A percentile compares a stretch with the other conserved stretches of the same genome.
Conservation (phyloP, 2,329 filamentous ascomycete genomes). For the Monascus ruber region DNA sequence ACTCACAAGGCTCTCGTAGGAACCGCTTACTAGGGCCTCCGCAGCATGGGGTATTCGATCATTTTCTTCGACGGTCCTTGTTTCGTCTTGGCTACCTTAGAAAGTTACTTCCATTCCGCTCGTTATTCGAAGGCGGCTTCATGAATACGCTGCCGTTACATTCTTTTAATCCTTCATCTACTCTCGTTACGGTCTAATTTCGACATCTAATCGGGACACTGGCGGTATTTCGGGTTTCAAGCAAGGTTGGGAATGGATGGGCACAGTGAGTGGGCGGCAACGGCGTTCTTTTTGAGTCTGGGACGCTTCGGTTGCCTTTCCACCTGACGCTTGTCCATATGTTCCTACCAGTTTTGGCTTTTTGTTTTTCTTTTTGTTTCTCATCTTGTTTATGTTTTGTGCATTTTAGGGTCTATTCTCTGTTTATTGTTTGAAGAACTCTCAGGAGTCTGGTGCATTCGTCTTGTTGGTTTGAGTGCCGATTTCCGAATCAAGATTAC, state of each 20-base stretch:
- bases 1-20: conserved; percentile 33
- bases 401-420: conserved; percentile 14
- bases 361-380: conserved; percentile 12
- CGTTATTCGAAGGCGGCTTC: conserved; percentile 8
- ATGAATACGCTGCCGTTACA: conserved; percentile 13
- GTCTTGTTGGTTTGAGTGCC: conserved; percentile 26
- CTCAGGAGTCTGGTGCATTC: conserved; percentile 36
- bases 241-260: conserved; percentile 23
- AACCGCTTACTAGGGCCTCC: conserved; percentile 26
- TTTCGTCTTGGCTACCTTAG: too few relatives aligned
- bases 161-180: conserved; percentile 8
- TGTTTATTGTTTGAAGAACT: conserved; percentile 22
- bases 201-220: conserved; percentile 32
- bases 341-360: conserved; percentile 16
- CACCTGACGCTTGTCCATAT: conserved; percentile 9
- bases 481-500: conserved; percentile 26
- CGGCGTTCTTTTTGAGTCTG: conserved; percentile 19
- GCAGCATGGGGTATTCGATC: too few relatives aligned
- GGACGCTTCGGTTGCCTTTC: conserved; percentile 16
- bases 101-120: conserved; percentile 6
- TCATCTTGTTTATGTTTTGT: conserved; percentile 15
- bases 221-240: conserved; percentile 20
- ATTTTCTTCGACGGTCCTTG: too few relatives aligned
- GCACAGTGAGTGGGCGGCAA: conserved; percentile 24
- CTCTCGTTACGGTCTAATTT: conserved; percentile 22